Evolutionary conservation across 768 basidiomycete genomes (phyloP).

Genomic region (Mycena epipterygia): DNA sequence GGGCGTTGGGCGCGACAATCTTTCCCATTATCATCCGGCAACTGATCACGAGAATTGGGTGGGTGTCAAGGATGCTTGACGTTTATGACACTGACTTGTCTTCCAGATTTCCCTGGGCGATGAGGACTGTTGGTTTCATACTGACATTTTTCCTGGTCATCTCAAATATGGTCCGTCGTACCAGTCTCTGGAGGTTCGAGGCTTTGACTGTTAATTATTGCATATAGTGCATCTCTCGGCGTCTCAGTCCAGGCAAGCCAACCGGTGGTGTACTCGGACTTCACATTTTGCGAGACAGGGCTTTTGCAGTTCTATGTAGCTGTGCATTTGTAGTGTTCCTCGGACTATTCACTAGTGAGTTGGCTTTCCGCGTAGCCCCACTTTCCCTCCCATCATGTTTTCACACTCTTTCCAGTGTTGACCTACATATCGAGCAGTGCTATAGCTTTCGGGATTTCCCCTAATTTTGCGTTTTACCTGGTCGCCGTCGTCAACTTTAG

Average conservation of each 20-base stretch:
- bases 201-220: not conserved
- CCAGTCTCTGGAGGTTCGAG: not conserved
- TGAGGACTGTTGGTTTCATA: constrained; percentile 64
- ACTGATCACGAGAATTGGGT: constrained; percentile 58
- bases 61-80: constrained; percentile 19
- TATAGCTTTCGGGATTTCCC: constrained; percentile 13
- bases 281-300: constrained; percentile 38
- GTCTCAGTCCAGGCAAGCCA: constrained; percentile 53
- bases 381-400: not conserved
- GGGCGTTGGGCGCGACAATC: constrained; percentile 61
- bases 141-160: constrained; percentile 54
- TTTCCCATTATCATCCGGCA: constrained; percentile 61
- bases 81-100: not conserved
- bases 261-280: constrained; percentile 55
- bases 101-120: constrained; percentile 66
- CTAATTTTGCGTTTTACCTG: constrained; percentile 56
- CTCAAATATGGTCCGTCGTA: constrained; percentile 53
- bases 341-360: constrained; percentile 58
- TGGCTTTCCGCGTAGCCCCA: no score
- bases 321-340: constrained; percentile 57
- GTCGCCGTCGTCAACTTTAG: constrained; percentile 61
- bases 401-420: not conserved
- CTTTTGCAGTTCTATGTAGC: constrained; percentile 9
- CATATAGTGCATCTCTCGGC: constrained; percentile 44
- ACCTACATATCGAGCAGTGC: constrained; percentile 43